phyloP scores from a whole-genome alignment of 2,329 filamentous ascomycete species.

The Aspergillus flavus region DNA sequence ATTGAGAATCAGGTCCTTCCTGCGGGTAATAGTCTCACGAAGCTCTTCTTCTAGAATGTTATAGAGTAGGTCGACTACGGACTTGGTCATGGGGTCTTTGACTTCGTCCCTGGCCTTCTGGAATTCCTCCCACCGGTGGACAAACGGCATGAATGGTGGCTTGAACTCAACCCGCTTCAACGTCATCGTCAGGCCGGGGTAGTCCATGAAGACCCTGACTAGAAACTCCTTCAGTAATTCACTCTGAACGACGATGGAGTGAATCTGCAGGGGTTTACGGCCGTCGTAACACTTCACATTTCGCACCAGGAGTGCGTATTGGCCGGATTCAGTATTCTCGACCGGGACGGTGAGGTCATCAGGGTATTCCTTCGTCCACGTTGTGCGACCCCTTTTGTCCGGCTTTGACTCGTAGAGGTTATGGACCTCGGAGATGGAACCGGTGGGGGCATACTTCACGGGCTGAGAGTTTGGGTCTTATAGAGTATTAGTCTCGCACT shows the following conservation, averaged over 20 bases:
- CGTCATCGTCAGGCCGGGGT: slow-evolving; percentile 62
- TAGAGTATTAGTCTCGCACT: neutral
- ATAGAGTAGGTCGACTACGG: slow-evolving; percentile 53
- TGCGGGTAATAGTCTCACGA: slow-evolving; percentile 52
- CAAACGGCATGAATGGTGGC: slow-evolving; percentile 64
- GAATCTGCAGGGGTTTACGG: slow-evolving; percentile 61
- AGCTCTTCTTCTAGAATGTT: slow-evolving; percentile 56
- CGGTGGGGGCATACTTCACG: slow-evolving; percentile 19
- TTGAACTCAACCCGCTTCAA: slow-evolving; percentile 64
- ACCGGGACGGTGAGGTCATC: slow-evolving; percentile 58
- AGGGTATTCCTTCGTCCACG: slow-evolving; percentile 61
- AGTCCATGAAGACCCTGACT: slow-evolving; percentile 57
- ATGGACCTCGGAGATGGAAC: slow-evolving; percentile 45
- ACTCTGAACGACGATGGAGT: slow-evolving; percentile 67
- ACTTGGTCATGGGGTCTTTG: slow-evolving; percentile 47
- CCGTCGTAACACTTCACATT: slow-evolving; percentile 62
- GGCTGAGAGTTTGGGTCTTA: neutral
- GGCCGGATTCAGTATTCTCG: slow-evolving; percentile 64
- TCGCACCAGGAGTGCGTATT: slow-evolving; percentile 63
- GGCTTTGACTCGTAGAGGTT: slow-evolving; percentile 55
- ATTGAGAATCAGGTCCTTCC: slow-evolving; percentile 56
- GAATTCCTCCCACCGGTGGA: slow-evolving; percentile 65
- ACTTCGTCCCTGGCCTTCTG: slow-evolving; percentile 44
- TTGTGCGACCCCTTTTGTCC: slow-evolving; percentile 54
- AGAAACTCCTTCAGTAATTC: slow-evolving; percentile 62